Conservation (phyloP, 768 basidiomycete species). For the Tylopilus cervinicoccineus region DNA sequence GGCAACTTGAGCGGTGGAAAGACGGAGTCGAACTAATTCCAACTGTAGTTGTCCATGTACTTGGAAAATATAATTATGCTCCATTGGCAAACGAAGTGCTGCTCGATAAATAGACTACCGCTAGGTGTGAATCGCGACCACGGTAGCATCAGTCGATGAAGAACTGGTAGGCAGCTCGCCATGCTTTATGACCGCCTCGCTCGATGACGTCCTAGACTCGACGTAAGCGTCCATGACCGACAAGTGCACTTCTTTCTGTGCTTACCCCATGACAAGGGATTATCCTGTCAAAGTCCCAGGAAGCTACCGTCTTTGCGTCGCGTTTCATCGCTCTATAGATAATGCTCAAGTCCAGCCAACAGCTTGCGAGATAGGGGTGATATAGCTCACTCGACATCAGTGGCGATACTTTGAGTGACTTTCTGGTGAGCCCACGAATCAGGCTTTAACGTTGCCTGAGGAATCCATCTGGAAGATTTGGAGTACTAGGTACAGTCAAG, state of each 20-base stretch:
- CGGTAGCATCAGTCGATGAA: slow-evolving; percentile 21
- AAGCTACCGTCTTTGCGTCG: slow-evolving; percentile 59
- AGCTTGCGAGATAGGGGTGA: background rate
- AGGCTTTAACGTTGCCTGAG: slow-evolving; percentile 25
- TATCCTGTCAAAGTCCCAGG: slow-evolving; percentile 72
- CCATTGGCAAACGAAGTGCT: background rate
- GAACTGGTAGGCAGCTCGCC: slow-evolving; percentile 41
- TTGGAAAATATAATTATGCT: slow-evolving; percentile 1
- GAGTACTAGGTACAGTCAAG: slow-evolving; percentile 32
- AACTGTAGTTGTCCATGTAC: background rate
- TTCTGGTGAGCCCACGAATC: slow-evolving; percentile 30
- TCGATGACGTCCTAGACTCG: slow-evolving; percentile 55
- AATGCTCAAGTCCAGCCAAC: background rate
- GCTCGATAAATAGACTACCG: background rate
- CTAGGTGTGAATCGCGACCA: no score
- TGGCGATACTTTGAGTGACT: slow-evolving; percentile 15
- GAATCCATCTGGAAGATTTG: slow-evolving; percentile 31
- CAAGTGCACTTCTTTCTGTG: background rate
- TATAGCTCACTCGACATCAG: slow-evolving; percentile 28
- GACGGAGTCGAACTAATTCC: background rate
- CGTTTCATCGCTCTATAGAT: slow-evolving; percentile 49
- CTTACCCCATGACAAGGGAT: slow-evolving; percentile 68
- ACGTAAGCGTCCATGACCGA: slow-evolving; percentile 2
- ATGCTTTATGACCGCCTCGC: slow-evolving; percentile 51
- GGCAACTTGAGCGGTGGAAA: background rate